Conservation (phyloP, 176 grass and related monocot species). For the Cenchrus purpureus region DNA sequence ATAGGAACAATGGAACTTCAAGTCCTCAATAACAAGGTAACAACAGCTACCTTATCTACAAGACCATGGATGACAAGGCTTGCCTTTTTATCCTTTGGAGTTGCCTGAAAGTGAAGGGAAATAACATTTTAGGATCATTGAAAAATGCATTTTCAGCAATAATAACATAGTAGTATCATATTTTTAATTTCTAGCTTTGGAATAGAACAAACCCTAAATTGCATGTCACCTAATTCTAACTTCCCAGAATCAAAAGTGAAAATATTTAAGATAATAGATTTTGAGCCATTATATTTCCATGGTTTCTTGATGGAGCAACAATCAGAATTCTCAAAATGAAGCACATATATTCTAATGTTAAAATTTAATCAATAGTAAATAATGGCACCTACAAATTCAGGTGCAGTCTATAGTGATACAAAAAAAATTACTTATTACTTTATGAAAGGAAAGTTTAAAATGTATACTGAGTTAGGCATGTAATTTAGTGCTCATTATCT, state of each 20-base stretch:
- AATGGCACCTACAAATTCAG: conserved; percentile 12
- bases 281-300: neutral
- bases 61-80: conserved; percentile 94
- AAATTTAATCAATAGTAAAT: conserved; percentile 11
- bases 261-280: neutral
- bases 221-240: neutral
- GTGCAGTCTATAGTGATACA: neutral
- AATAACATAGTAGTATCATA: neutral
- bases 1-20: conserved; percentile 39
- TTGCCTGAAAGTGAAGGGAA: conserved; percentile 56
- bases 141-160: neutral
- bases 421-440: neutral
- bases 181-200: conserved; percentile 2
- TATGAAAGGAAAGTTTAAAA: neutral
- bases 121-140: neutral
- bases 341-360: conserved; percentile 12
- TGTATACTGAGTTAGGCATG: neutral
- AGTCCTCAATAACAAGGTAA: conserved; percentile 15
- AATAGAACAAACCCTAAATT: neutral
- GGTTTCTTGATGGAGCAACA: conserved; percentile 10
- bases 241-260: neutral
- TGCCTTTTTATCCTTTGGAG: conserved; percentile 96
- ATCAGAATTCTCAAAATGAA: neutral
- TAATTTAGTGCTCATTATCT: conserved; percentile 6
- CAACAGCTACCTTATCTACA: conserved; percentile 80